Conservation (phyloP, 768 basidiomycete species). For the Xerocomus potaroensis region DNA sequence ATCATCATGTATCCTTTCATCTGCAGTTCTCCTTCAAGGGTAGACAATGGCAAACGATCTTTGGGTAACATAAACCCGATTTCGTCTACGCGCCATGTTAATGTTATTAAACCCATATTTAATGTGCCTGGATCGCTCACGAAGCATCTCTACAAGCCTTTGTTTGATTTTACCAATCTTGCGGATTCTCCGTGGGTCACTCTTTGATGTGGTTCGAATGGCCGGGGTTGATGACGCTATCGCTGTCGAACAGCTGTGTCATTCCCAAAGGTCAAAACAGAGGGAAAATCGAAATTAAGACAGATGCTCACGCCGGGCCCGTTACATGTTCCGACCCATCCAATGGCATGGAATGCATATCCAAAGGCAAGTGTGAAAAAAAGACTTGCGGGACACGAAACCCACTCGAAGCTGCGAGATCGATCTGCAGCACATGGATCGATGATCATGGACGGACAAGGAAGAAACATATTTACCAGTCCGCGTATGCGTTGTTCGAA, state of each 20-base stretch:
- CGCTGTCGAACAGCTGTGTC: no score
- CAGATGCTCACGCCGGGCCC: not conserved
- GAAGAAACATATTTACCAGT: not conserved
- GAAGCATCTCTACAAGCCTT: no score
- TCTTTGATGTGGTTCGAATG: not conserved
- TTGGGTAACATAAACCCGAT: not conserved
- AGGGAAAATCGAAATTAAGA: no score
- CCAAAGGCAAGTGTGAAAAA: not conserved
- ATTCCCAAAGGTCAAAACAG: no score
- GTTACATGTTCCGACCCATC: not conserved
- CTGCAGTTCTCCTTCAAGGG: not conserved
- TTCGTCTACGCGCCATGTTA: no score
- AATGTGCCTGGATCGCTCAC: no score
- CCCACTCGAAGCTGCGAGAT: not conserved
- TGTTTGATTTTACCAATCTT: not conserved
- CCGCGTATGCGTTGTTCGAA: not conserved
- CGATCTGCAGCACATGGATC: not conserved
- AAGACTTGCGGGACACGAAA: not conserved
- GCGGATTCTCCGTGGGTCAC: not conserved
- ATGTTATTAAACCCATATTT: no score
- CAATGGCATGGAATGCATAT: not conserved
- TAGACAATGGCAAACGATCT: not conserved
- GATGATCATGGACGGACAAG: no score
- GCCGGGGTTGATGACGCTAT: not conserved
- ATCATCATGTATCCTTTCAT: not conserved